These are phyloP conservation scores for Talaromyces marneffei DNA, from an alignment of 2,329 filamentous ascomycete species.

Conservation along the genomic window DNA sequence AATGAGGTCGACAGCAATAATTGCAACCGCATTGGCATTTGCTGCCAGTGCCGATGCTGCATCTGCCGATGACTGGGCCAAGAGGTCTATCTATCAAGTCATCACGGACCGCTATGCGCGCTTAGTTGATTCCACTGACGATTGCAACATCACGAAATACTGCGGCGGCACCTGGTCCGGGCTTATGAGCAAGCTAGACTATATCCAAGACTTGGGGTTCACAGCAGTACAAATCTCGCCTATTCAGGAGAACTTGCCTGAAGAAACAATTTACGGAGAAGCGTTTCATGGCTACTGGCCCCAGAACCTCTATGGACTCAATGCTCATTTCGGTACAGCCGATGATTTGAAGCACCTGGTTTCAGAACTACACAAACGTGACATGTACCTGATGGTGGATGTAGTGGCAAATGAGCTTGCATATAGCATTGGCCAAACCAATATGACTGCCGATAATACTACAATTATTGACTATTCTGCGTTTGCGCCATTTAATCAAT, in stretches of 20 bases:
- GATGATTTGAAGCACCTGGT: slow-evolving; percentile 40
- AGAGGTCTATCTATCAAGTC: slow-evolving; percentile 38
- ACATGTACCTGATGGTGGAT: slow-evolving; percentile 47
- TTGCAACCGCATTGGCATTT: background rate
- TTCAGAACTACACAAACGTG: slow-evolving; percentile 36
- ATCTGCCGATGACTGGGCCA: slow-evolving; percentile 26
- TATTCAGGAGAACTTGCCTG: slow-evolving; percentile 29
- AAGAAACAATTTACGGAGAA: slow-evolving; percentile 29
- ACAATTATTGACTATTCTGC: slow-evolving; percentile 18
- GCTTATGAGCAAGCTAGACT: slow-evolving; percentile 41
- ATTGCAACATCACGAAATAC: slow-evolving; percentile 26
- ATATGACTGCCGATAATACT: slow-evolving; percentile 2
- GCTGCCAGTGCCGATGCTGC: slow-evolving; percentile 13
- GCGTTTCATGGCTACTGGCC: slow-evolving; percentile 45
- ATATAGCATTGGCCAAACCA: slow-evolving; percentile 12
- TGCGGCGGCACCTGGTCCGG: slow-evolving; percentile 46
- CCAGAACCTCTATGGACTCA: slow-evolving; percentile 40
- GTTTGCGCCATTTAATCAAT: slow-evolving; percentile 17
- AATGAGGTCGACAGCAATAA: background rate
- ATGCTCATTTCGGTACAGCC: slow-evolving; percentile 41
- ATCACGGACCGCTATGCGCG: slow-evolving; percentile 38
- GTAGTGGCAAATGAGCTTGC: slow-evolving; percentile 43
- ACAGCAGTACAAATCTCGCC: slow-evolving; percentile 40
- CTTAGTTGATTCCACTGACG: slow-evolving; percentile 21
- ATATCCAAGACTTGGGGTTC: slow-evolving; percentile 43